Percentiles rank a stretch among this genome's conserved stretches.
These are phyloP conservation scores for Oleoguttula mirabilis DNA, from an alignment of 495 filamentous ascomycete species.

Conservation along the genomic window DNA sequence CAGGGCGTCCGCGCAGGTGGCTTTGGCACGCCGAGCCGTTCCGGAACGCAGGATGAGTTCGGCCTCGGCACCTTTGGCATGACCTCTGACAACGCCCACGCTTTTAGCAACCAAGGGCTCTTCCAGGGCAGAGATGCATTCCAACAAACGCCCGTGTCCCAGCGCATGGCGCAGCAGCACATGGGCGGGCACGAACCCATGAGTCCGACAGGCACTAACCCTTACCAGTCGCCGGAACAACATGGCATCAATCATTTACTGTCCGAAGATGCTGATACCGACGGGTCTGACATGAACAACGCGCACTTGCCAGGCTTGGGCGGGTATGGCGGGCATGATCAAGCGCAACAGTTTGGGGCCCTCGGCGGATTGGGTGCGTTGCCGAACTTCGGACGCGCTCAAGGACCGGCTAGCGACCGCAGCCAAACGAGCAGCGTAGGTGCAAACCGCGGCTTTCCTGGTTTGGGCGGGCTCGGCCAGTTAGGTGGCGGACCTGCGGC, in stretches of 20 bases:
- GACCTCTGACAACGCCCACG: constrained; percentile 52
- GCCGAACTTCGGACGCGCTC: constrained; percentile 19
- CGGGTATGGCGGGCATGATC: constrained; percentile 38
- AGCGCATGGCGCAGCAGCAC: constrained; percentile 39
- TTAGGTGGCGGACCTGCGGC: constrained; percentile 26
- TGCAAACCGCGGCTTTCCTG: constrained; percentile 54
- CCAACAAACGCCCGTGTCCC: constrained; percentile 45
- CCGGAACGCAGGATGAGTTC: constrained; percentile 36
- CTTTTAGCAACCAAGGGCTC: constrained; percentile 44
- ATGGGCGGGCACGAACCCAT: constrained; percentile 49
- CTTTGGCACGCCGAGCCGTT: constrained; percentile 48
- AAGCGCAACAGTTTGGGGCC: constrained; percentile 27
- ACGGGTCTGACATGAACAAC: constrained; percentile 45
- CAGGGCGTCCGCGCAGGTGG: constrained; percentile 22
- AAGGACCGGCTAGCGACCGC: constrained; percentile 50
- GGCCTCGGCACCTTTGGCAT: constrained; percentile 65
- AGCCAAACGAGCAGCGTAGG: constrained; percentile 82
- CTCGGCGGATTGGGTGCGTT: constrained; percentile 20
- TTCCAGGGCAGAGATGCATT: constrained; percentile 47
- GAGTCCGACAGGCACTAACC: constrained; percentile 93
- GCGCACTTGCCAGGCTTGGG: constrained; percentile 46
- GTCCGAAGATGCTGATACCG: constrained; percentile 50
- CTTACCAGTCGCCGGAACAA: constrained; percentile 90
- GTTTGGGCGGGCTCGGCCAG: constrained; percentile 46
- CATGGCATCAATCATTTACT: constrained; percentile 46